A percentile compares a stretch with the other conserved stretches of the same genome.
phyloP scores from a whole-genome alignment of 169 alveolate genomes.

The Eimeria sp. region DNA sequence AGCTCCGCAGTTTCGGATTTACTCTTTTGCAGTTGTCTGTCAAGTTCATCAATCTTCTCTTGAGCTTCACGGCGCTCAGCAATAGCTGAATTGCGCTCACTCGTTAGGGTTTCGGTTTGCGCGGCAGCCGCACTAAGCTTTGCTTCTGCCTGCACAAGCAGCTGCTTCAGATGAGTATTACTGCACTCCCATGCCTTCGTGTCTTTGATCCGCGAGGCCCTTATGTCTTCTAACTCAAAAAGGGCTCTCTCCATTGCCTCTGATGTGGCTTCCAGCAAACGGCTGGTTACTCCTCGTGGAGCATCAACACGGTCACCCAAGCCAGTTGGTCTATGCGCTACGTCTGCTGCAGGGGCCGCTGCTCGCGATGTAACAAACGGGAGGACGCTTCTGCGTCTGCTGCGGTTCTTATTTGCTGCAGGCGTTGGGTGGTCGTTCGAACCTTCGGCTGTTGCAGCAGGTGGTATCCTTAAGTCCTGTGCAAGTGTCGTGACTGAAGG shows the following conservation, averaged over 20 bases:
- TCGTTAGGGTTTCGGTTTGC: background rate
- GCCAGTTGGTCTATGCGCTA: background rate
- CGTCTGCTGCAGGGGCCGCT: background rate
- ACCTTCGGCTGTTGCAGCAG: background rate
- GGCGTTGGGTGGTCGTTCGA: background rate
- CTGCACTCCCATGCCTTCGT: background rate
- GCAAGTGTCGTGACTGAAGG: constrained; percentile 54
- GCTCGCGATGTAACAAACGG: background rate
- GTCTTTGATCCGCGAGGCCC: background rate
- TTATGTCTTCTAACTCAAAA: constrained; percentile 42
- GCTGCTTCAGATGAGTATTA: background rate
- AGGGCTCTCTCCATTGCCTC: constrained; percentile 76
- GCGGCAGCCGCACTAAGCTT: background rate
- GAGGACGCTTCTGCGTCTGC: background rate
- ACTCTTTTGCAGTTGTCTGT: background rate
- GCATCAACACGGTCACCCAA: background rate
- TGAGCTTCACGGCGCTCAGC: constrained; percentile 23
- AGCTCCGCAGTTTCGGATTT: constrained; percentile 24
- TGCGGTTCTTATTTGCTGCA: background rate
- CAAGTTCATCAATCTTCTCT: background rate
- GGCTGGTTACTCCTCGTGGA: background rate
- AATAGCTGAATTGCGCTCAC: background rate
- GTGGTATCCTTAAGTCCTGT: constrained; percentile 21
- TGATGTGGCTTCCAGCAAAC: background rate
- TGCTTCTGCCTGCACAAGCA: constrained; percentile 33